Evolutionary conservation across 257 asterid species (phyloP), one percentile per base, ranked within the genome.

Genomic region (Rehmannia glutinosa): DNA sequence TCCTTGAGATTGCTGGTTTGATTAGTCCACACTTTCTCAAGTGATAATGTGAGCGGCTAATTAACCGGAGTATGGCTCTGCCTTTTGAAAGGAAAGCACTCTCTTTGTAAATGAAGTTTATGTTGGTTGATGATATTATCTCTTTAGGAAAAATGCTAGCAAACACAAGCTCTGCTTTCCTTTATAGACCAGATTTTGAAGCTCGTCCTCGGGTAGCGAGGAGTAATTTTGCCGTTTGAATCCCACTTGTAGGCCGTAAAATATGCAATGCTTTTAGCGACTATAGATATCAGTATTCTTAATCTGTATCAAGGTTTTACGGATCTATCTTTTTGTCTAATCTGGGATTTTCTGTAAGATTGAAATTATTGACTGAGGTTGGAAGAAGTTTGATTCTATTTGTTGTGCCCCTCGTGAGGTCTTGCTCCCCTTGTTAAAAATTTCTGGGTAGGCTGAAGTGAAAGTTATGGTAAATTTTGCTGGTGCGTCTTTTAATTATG

Each of bases 1-100:
- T 94, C 72, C 97, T 94, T 51, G 97, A 94, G 84, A 87, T 91
- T 72, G 97, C 99, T 7, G 92, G 97, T 33, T 75, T 91, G 87
- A 82, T 91, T 30, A 88, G 58, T 62, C 97, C 99, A 2, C 97
- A 91, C 83, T 87, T 94, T 75, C 84, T 82, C 1, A 90, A 92
- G 68, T 83, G 80, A 84, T 41, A 35, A 76, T 68, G 35, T 30
- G 46, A 57, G 56, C 8, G 28, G 28, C 39, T 15, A 15, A 45
- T 8, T 32, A 39, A n/a, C n/a, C n/a, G n/a, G n/a, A 16, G 27
- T 65, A 42, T 51, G 47, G 43, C 38, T 33, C 13, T 28, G 23
- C 76, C 11, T 49, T 55, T 64, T 74, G 53, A 35, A 49, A 64
- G 66, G 57, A 63, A 60, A 52, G 41, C 64, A 20, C 35, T 1